phyloP scores from a whole-genome alignment of 1,139 yeast genomes.

The Sugiyamaella castrensis region DNA sequence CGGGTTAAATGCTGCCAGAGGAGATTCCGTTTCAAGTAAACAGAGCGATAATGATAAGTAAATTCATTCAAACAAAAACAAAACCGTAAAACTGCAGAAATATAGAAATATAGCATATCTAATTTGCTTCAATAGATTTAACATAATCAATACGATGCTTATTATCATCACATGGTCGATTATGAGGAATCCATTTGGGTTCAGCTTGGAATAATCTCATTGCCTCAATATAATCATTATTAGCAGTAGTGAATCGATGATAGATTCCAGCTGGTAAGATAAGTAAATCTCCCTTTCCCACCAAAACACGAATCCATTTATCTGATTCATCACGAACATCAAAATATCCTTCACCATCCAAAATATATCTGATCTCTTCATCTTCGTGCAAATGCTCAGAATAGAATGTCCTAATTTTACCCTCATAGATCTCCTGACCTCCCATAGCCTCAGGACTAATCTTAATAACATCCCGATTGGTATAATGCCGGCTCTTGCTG shows the following conservation, averaged over 20 bases:
- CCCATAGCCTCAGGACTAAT: slow-evolving; percentile 63
- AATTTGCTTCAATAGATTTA: slow-evolving; percentile 10
- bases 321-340: slow-evolving; percentile 73
- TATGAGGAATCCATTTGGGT: slow-evolving; percentile 93
- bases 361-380: slow-evolving; percentile 88
- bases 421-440: slow-evolving; percentile 59
- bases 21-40: too few relatives aligned
- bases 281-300: slow-evolving; percentile 60
- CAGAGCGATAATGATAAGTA: too few relatives aligned
- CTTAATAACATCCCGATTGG: slow-evolving; percentile 70
- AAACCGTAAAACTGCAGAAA: too few relatives aligned
- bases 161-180: slow-evolving; percentile 55
- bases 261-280: slow-evolving; percentile 82
- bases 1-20: too few relatives aligned
- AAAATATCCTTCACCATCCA: slow-evolving; percentile 90
- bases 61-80: neutral
- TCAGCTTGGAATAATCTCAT: slow-evolving; percentile 86
- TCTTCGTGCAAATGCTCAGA: slow-evolving; percentile 94
- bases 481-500: slow-evolving; percentile 69
- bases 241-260: slow-evolving; percentile 81
- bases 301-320: slow-evolving; percentile 73
- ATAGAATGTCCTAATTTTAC: slow-evolving; percentile 69
- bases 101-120: neutral
- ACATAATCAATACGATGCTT: slow-evolving; percentile 44
- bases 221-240: slow-evolving; percentile 64